Percentiles rank a stretch among this genome's conserved stretches.
Evolutionary conservation across 1,284 basidiomycete species (phyloP).

Genomic region (Sporisorium sorghi): DNA sequence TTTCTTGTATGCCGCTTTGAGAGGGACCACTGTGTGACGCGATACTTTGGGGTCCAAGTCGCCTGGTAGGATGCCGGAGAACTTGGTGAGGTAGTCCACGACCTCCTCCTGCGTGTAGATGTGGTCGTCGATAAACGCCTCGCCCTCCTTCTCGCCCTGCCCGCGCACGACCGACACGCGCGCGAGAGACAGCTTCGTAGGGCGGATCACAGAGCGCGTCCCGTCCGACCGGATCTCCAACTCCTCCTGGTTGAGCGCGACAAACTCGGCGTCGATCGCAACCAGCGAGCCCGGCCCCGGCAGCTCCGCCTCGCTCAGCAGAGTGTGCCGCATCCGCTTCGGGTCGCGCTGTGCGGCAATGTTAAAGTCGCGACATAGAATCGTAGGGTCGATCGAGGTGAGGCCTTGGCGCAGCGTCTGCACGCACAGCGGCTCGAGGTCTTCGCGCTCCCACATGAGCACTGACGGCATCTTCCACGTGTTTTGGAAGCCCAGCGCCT

Average conservation of each 20-base stretch:
- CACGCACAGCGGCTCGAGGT: conserved; percentile 70
- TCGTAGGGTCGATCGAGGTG: conserved; percentile 68
- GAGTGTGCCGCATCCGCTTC: conserved; percentile 80
- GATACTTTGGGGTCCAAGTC: conserved; percentile 89
- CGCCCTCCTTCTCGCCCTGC: conserved; percentile 79
- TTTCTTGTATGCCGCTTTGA: conserved; percentile 98
- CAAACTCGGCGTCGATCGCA: conserved; percentile 97
- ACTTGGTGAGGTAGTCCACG: conserved; percentile 96
- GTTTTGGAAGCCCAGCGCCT: conserved; percentile 85
- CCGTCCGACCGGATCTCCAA: conserved; percentile 94
- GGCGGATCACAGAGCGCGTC: conserved; percentile 89
- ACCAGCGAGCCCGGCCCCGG: conserved; percentile 86
- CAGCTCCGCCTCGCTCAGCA: conserved; percentile 80
- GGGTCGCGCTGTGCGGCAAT: conserved; percentile 77
- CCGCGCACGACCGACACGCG: conserved; percentile 94
- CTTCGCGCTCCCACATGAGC: conserved; percentile 84
- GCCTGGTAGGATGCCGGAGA: conserved; percentile 84
- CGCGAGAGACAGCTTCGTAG: conserved; percentile 89
- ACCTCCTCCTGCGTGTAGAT: conserved; percentile 94
- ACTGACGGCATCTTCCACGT: conserved; percentile 95
- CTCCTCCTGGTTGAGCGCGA: conserved; percentile 95
- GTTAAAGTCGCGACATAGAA: conserved; percentile 86
- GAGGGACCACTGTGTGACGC: conserved; percentile 87
- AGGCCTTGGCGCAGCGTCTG: conserved; percentile 41
- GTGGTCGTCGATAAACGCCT: conserved; percentile 97